Evolutionary conservation across 2,329 filamentous ascomycete genomes (phyloP).

Genomic region (Coniochaeta sp.): DNA sequence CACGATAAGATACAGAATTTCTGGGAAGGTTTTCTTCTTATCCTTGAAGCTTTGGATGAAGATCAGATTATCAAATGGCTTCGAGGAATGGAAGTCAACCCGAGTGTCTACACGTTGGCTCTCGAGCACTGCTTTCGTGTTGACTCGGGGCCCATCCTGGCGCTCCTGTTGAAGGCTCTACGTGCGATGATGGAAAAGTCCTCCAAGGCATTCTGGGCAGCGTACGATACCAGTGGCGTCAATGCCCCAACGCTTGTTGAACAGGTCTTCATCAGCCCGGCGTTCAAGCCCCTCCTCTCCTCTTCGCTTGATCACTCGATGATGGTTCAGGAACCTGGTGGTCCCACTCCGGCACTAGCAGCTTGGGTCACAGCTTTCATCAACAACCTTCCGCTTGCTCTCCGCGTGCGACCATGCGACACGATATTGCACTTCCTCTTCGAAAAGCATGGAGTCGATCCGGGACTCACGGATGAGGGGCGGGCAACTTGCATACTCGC

Average conservation of each 20-base stretch:
- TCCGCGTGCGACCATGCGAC: constrained; percentile 73
- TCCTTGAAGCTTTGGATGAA: constrained; percentile 67
- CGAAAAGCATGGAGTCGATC: constrained; percentile 50
- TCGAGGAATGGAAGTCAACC: constrained; percentile 71
- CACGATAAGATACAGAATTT: constrained; percentile 56
- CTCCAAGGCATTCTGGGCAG: constrained; percentile 78
- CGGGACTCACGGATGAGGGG: constrained; percentile 47
- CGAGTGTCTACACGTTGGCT: constrained; percentile 58
- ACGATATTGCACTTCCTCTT: constrained; percentile 72
- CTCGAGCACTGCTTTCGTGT: constrained; percentile 40
- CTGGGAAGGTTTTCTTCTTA: constrained; percentile 70
- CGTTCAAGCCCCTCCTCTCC: constrained; percentile 53
- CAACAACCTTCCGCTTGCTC: constrained; percentile 66
- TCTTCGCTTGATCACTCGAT: constrained; percentile 51
- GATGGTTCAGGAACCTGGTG: constrained; percentile 43
- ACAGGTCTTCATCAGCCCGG: constrained; percentile 68
- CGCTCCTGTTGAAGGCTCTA: constrained; percentile 64
- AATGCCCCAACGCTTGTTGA: constrained; percentile 78
- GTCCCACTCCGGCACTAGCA: constrained; percentile 55
- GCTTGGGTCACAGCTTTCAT: constrained; percentile 76
- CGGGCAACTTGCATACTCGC: constrained; percentile 56
- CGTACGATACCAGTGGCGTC: constrained; percentile 61
- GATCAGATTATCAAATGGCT: constrained; percentile 72
- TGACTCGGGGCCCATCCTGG: constrained; percentile 50
- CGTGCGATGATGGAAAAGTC: constrained; percentile 67